A percentile compares a stretch with the other conserved stretches of the same genome.
phyloP scores from a whole-genome alignment of 2,329 filamentous ascomycete species.

The Rhytidhysteron rufulum region DNA sequence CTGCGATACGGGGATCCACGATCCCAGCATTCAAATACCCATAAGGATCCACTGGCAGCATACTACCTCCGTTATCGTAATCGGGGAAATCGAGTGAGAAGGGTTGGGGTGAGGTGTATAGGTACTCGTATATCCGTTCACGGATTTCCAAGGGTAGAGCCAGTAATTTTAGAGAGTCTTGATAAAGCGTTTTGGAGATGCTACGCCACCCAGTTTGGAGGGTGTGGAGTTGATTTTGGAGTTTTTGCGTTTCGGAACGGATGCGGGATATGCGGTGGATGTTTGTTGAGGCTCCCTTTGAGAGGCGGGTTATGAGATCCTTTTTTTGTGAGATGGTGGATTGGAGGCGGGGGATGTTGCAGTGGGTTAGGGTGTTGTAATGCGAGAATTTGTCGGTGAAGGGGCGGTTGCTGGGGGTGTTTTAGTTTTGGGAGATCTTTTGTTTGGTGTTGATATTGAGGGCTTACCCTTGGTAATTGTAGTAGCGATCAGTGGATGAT shows the following conservation, averaged over 20 bases:
- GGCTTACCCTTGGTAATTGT: not conserved
- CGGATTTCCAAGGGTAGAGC: constrained; percentile 5
- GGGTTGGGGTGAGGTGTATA: constrained; percentile 1
- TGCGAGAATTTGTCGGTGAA: not conserved
- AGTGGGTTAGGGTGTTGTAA: not conserved
- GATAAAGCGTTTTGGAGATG: not conserved
- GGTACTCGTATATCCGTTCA: constrained; percentile 5
- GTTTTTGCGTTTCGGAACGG: not conserved
- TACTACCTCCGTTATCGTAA: not conserved
- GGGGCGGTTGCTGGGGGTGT: not conserved
- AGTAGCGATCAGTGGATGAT: not conserved
- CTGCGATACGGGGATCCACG: constrained; percentile 5
- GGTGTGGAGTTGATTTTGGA: not conserved
- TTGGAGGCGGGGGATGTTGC: constrained; percentile 3
- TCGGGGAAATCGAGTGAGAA: constrained; percentile 1
- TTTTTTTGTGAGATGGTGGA: constrained; percentile 1
- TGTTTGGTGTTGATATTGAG: too few species aligned
- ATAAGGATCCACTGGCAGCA: constrained; percentile 5
- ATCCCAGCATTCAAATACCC: constrained; percentile 5
- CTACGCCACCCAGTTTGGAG: constrained; percentile 5
- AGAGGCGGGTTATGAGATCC: not conserved
- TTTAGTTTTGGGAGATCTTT: not conserved
- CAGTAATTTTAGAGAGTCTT: constrained; percentile 3
- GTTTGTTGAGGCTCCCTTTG: not conserved
- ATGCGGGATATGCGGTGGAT: not conserved